These are phyloP conservation scores for Solanum lycopersicoides DNA, from an alignment of 257 asterid genomes.

Conservation along the genomic window DNA sequence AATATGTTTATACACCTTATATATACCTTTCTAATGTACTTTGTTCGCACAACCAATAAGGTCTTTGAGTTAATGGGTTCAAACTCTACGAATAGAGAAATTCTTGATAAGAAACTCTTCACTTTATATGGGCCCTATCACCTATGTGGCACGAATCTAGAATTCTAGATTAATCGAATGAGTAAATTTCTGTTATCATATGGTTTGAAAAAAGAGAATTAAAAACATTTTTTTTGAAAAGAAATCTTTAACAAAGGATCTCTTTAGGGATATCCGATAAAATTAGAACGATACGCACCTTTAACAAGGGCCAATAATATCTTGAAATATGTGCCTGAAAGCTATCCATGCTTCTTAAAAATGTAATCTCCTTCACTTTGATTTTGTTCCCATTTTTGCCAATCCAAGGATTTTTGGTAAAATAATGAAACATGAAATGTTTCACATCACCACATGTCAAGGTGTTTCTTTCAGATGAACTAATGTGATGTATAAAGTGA, in stretches of 20 bases:
- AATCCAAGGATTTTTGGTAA: conserved; percentile 26
- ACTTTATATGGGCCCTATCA: neutral
- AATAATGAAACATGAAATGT: conserved; percentile 12
- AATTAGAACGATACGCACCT: neutral
- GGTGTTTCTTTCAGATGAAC: conserved; percentile 42
- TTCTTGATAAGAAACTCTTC: neutral
- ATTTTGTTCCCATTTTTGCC: conserved; percentile 22
- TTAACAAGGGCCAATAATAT: conserved; percentile 12
- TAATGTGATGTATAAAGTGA: conserved; percentile 31
- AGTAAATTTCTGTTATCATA: neutral
- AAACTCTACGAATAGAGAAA: neutral
- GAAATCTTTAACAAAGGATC: neutral
- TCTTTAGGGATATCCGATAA: neutral
- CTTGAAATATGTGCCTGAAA: conserved; percentile 30
- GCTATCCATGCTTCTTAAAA: conserved; percentile 27
- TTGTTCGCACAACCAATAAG: neutral
- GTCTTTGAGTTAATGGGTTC: neutral
- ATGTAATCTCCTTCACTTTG: conserved; percentile 2
- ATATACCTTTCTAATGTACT: neutral
- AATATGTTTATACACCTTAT: neutral
- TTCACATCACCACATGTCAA: conserved; percentile 11
- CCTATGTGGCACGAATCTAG: neutral
- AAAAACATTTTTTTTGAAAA: neutral
- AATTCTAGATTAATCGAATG: neutral
- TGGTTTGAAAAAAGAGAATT: neutral